Evolutionary conservation across 2,329 filamentous ascomycete genomes (phyloP), one percentile per base, ranked within the genome.

Genomic region (Graphium sp.): DNA sequence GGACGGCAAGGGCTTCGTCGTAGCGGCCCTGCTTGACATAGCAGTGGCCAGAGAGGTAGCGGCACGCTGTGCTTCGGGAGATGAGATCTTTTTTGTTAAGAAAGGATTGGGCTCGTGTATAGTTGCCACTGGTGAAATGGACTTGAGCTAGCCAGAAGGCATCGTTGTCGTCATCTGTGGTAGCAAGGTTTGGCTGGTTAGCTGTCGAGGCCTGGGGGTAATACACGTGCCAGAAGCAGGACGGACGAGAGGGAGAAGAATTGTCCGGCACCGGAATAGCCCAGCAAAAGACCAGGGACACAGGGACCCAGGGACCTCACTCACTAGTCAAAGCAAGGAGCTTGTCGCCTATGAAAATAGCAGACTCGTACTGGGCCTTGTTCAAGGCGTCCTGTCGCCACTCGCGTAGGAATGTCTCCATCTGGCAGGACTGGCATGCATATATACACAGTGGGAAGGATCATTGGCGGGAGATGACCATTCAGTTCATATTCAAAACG

Each of bases 121-220:
- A 94, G 58, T 95, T 93, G 42, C 83, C 85, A 27, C 83, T 89
- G 29, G 77, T 79, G 55, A 95, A 98, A 53, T 98, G 87, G 21
- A 93, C 83, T 54, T 95, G 87, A n/a, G 89, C 89, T 24, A 98
- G 75, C 78, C 84, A 94, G 47, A 93, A 93, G 22, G 85, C 87
- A 50, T 98, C 89, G 38, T 82, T 76, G 44, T 93, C 84, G 49
- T 87, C 80, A 45, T 85, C 89, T 94, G 39, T 7, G 14, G 11
- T 18, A 11, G 29, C 9, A 28, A 20, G 11, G 22, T 17, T 13
- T 17, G 16, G 5, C 10, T 8, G 25, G 32, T 33, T 34, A 41
- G 39, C n/a, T n/a, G 15, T 15, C 10, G 31, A 29, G 16, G 34
- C 23, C 21, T 42, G 34, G 21, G 34, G 28, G 23, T 26, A 18